These are phyloP conservation scores for Saccharomyces hybrid DNA, from an alignment of 1,139 yeast species.

Conservation along the genomic window DNA sequence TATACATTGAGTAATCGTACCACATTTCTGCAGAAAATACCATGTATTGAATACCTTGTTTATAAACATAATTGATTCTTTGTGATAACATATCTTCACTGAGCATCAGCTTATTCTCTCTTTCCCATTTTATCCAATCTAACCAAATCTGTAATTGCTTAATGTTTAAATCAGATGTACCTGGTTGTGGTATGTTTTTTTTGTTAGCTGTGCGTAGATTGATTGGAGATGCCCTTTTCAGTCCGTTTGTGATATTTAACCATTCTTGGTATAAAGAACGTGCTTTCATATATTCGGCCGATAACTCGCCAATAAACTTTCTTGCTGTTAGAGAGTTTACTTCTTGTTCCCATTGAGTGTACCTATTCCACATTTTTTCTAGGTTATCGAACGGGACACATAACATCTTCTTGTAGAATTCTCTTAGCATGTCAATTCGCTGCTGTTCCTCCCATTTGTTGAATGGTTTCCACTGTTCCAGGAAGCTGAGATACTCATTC, in stretches of 20 bases:
- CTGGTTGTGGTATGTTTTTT: slow-evolving; percentile 35
- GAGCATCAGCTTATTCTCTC: slow-evolving; percentile 57
- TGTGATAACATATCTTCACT: slow-evolving; percentile 43
- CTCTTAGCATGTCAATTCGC: slow-evolving; percentile 67
- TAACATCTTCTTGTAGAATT: slow-evolving; percentile 62
- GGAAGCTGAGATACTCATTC: slow-evolving; percentile 75
- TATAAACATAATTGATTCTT: slow-evolving; percentile 67
- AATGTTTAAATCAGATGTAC: slow-evolving; percentile 29
- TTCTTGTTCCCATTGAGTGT: slow-evolving; percentile 77
- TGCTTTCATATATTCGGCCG: slow-evolving; percentile 85
- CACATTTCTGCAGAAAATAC: slow-evolving; percentile 78
- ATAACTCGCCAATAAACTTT: slow-evolving; percentile 74
- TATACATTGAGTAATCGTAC: slow-evolving; percentile 53
- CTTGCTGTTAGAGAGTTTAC: slow-evolving; percentile 71
- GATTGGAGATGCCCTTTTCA: slow-evolving; percentile 34
- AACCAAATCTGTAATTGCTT: slow-evolving; percentile 52
- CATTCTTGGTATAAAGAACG: slow-evolving; percentile 73
- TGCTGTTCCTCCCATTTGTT: slow-evolving; percentile 86
- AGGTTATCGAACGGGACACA: slow-evolving; percentile 65
- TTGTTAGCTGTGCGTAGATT: slow-evolving; percentile 31
- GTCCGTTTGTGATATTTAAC: slow-evolving; percentile 45
- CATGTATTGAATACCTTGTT: slow-evolving; percentile 60
- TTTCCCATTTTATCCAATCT: slow-evolving; percentile 76
- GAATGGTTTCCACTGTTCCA: slow-evolving; percentile 69
- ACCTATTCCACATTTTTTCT: slow-evolving; percentile 74